Conservation (phyloP, 2,329 filamentous ascomycete genomes). For the Penicillium fuscoglaucum region DNA sequence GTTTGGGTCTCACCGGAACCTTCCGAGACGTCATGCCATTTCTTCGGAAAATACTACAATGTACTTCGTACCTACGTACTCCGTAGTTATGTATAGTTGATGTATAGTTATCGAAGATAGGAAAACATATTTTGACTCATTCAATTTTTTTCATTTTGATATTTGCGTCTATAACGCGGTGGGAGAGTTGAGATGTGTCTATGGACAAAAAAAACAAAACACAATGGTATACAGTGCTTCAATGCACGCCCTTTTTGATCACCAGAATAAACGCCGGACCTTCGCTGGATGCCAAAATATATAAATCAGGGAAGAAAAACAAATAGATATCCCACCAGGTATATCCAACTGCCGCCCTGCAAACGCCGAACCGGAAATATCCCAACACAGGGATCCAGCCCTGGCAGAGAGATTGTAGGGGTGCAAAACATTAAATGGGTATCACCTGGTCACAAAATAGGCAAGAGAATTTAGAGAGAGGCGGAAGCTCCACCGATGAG, state of each 20-base stretch:
- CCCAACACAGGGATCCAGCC: slow-evolving; percentile 38
- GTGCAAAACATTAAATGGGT: slow-evolving; percentile 11
- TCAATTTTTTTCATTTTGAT: slow-evolving; percentile 27
- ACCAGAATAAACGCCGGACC: slow-evolving; percentile 21
- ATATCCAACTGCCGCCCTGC: slow-evolving; percentile 28
- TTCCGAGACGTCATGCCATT: slow-evolving; percentile 6
- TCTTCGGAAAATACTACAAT: background rate
- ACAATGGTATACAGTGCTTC: slow-evolving; percentile 25
- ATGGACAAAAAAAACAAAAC: slow-evolving; percentile 17
- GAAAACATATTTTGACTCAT: slow-evolving; percentile 8
- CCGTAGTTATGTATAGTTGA: background rate
- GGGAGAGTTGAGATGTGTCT: slow-evolving; percentile 32
- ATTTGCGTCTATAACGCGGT: slow-evolving; percentile 21
- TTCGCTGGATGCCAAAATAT: slow-evolving; percentile 25
- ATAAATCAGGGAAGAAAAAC: slow-evolving; percentile 9
- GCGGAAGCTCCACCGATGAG: slow-evolving; percentile 61
- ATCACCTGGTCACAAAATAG: slow-evolving; percentile 8
- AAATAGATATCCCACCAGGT: slow-evolving; percentile 17
- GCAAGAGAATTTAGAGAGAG: slow-evolving; percentile 24
- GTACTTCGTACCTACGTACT: background rate
- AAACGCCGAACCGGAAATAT: slow-evolving; percentile 31
- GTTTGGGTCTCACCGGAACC: background rate
- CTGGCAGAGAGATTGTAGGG: slow-evolving; percentile 27
- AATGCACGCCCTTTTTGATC: slow-evolving; percentile 22
- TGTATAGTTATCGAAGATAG: background rate